Base-by-base conservation (phyloP, 176 grass and related monocot species). In the Aegilops speltoides region DNA sequence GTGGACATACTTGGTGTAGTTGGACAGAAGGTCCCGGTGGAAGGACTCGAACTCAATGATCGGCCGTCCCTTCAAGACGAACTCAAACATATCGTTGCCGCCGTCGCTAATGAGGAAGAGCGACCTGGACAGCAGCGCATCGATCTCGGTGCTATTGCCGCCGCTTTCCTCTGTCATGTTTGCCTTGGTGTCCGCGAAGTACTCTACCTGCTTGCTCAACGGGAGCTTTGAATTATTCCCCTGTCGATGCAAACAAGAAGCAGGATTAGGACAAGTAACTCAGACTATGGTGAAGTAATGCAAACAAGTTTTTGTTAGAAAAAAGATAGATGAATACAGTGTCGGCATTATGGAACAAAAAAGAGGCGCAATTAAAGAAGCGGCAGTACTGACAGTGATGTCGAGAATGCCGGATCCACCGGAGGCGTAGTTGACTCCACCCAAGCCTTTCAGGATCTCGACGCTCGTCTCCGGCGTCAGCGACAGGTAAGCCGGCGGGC, bases 331-430 rank as follows among this genome's bases (percentile, higher is more conserved):
- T 2, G 40, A 41, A 2, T 41, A 41, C 0, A 41, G 40, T 10
- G 40, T 11, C 10, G 10, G 40, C 40, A 41, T 41, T 41, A 40
- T 40, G 48, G 15, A 52, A 52, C 48, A 52, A 52, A 52, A 52
- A 52, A 2, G 4, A 7, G 4, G 50, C 15, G 16, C 16, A 56
- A 46, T 41, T 13, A 17, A 50, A 50, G 4, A 6, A 3, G 7
- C 20, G 1, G 10, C 2, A 23, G 11, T 10, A 52, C 63, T 89
- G 70, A 86, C 92, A 1, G 92, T 94, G 63, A 70, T 84, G 54
- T 94, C 89, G 23, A 94, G 89, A 62, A 89, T 82, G 59, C 89
- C 92, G 66, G 89, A 86, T 13, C 92, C 89, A 1, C 83, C 92
- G 10, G 89, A 89, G 19, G 92, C 92, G 4, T 91, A 94, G 84